These are phyloP conservation scores for Nannochloropsis gaditana DNA, from an alignment of 108 stramenopile species.

Conservation along the genomic window DNA sequence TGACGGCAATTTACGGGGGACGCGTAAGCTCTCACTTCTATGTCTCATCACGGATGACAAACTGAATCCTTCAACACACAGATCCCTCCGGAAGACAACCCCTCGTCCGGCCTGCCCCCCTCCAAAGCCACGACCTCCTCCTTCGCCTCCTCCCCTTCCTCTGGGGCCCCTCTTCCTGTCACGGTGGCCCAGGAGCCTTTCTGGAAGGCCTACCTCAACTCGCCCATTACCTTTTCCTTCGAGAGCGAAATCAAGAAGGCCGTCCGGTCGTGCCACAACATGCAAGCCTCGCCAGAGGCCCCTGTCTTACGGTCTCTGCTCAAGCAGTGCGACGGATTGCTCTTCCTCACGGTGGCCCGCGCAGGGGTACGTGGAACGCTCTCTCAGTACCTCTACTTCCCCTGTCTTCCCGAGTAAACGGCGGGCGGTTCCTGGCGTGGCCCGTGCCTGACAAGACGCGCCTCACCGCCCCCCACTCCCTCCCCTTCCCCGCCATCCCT, in stretches of 20 bases:
- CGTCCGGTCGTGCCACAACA: neutral
- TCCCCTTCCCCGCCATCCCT: too few species aligned
- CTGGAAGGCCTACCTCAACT: neutral
- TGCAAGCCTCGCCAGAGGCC: neutral
- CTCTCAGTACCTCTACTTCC: neutral
- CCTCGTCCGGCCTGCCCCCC: neutral
- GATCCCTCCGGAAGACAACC: neutral
- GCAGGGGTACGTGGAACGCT: neutral
- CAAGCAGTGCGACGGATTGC: neutral
- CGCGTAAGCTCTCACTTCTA: too few species aligned
- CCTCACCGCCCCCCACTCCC: too few species aligned
- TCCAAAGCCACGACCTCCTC: neutral
- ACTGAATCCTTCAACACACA: neutral
- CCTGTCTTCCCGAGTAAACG: neutral
- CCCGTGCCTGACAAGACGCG: too few species aligned
- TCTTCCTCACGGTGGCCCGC: neutral
- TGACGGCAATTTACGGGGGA: too few species aligned
- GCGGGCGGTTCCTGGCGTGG: too few species aligned
- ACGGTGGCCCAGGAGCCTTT: neutral
- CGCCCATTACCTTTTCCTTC: neutral
- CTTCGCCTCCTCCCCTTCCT: neutral
- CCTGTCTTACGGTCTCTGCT: neutral
- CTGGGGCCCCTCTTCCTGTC: neutral
- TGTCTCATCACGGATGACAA: too few species aligned
- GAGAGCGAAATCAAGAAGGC: conserved; percentile 14